These are phyloP conservation scores for Alternaria ventricosa DNA, from an alignment of 2,329 filamentous ascomycete species.

Conservation along the genomic window DNA sequence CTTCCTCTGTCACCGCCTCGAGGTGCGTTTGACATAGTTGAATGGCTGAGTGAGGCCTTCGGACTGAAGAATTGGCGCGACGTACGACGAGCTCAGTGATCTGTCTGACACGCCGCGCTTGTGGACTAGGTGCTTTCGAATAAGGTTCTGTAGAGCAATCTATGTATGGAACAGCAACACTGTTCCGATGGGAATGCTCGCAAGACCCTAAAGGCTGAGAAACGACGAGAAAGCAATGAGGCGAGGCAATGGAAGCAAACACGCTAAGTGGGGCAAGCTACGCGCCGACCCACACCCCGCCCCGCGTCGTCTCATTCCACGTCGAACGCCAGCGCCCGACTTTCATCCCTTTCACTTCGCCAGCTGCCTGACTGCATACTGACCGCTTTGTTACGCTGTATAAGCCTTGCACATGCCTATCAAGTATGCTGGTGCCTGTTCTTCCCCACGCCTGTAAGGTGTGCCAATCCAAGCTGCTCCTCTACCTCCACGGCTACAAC, in stretches of 20 bases:
- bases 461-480: not conserved
- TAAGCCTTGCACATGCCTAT: not conserved
- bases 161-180: not conserved
- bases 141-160: not conserved
- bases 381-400: not conserved
- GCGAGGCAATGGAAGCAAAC: not conserved
- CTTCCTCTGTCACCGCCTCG: conserved; percentile 8
- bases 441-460: not conserved
- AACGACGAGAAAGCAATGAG: not conserved
- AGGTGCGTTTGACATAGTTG: conserved; percentile 7
- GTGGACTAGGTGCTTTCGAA: no score
- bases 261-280: conserved; percentile 8
- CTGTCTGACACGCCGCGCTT: not conserved
- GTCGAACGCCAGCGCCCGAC: not conserved
- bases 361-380: not conserved
- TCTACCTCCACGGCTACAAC: not conserved
- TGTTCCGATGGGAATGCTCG: not conserved
- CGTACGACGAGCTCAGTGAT: not conserved
- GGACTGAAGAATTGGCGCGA: not conserved
- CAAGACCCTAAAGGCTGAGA: not conserved
- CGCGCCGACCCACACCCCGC: not conserved
- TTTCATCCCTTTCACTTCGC: not conserved
- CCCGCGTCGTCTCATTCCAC: not conserved
- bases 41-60: conserved; percentile 11
- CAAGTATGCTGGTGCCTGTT: not conserved